A percentile compares a stretch with the other conserved stretches of the same genome.
These are phyloP conservation scores for Apiospora hydei DNA, from an alignment of 2,329 filamentous ascomycete genomes.

Conservation along the genomic window DNA sequence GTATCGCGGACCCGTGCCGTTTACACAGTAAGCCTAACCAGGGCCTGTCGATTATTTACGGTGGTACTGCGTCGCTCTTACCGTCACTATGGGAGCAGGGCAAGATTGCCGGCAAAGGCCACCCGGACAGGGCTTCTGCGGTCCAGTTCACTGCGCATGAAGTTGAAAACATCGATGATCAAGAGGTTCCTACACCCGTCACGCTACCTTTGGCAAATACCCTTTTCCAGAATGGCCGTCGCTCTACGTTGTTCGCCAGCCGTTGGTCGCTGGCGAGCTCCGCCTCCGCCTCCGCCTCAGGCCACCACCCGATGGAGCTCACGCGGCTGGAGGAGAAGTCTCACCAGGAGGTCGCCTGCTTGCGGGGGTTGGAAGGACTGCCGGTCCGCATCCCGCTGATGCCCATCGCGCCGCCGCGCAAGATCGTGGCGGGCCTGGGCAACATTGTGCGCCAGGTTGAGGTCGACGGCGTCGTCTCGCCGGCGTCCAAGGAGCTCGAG, in stretches of 20 bases:
- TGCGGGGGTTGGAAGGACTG: conserved; percentile 31
- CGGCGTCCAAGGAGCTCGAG: conserved; percentile 78
- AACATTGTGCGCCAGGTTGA: conserved; percentile 78
- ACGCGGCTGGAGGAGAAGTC: conserved; percentile 41
- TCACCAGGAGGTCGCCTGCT: conserved; percentile 44
- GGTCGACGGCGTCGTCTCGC: conserved; percentile 53
- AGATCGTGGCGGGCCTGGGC: conserved; percentile 72
- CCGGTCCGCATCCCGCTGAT: conserved; percentile 55
- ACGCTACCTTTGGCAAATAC: conserved; percentile 79
- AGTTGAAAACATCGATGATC: not conserved
- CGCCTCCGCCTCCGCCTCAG: conserved; percentile 4
- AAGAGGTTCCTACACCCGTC: conserved; percentile 35
- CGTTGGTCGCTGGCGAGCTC: conserved; percentile 42
- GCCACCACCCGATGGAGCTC: conserved; percentile 33
- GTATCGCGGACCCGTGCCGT: conserved; percentile 49
- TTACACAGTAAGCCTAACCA: conserved; percentile 42
- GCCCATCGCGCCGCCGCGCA: conserved; percentile 68
- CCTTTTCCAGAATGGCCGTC: conserved; percentile 73
- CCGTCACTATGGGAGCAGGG: conserved; percentile 53
- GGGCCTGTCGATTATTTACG: conserved; percentile 62
- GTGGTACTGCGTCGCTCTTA: conserved; percentile 48
- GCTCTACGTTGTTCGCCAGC: conserved; percentile 63
- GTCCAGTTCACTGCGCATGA: conserved; percentile 45
- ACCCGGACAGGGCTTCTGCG: conserved; percentile 48
- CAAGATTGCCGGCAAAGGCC: conserved; percentile 29